These are phyloP conservation scores for Phytophthora tubulina DNA, from an alignment of 352 stramenopile genomes.

Conservation along the genomic window DNA sequence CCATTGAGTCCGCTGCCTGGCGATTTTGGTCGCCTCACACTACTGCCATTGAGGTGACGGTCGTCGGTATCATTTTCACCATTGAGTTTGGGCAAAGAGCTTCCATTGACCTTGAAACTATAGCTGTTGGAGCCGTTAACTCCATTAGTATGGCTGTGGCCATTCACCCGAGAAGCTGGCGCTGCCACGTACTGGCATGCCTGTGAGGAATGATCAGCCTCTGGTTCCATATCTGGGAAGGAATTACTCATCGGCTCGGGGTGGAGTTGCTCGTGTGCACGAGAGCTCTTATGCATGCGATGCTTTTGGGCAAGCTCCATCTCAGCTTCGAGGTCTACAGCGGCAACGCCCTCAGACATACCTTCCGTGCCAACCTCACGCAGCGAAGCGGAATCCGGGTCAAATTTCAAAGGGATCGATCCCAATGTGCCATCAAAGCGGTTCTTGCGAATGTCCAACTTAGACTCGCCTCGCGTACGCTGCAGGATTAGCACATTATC, in stretches of 20 bases:
- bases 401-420: constrained; percentile 88
- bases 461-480: constrained; percentile 87
- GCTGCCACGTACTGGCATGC: constrained; percentile 42
- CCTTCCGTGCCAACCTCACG: constrained; percentile 69
- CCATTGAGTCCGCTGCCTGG: constrained; percentile 36
- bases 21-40: constrained; percentile 6
- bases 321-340: constrained; percentile 79
- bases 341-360: constrained; percentile 77
- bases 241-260: constrained; percentile 12
- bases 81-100: constrained; percentile 36
- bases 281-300: constrained; percentile 46
- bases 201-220: constrained; percentile 17
- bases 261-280: constrained; percentile 23
- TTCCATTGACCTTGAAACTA: constrained; percentile 37
- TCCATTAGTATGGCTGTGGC: constrained; percentile 23
- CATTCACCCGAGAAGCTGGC: constrained; percentile 18
- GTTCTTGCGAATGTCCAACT: constrained; percentile 98
- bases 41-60: constrained; percentile 26
- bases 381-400: constrained; percentile 70
- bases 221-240: constrained; percentile 10
- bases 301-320: constrained; percentile 82
- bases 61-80: constrained; percentile 33
- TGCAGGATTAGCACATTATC: constrained; percentile 99
- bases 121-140: constrained; percentile 41
- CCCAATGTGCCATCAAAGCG: constrained; percentile 94